phyloP scores from a whole-genome alignment of 1,284 basidiomycete species.

The Xerocomus nothofagi region DNA sequence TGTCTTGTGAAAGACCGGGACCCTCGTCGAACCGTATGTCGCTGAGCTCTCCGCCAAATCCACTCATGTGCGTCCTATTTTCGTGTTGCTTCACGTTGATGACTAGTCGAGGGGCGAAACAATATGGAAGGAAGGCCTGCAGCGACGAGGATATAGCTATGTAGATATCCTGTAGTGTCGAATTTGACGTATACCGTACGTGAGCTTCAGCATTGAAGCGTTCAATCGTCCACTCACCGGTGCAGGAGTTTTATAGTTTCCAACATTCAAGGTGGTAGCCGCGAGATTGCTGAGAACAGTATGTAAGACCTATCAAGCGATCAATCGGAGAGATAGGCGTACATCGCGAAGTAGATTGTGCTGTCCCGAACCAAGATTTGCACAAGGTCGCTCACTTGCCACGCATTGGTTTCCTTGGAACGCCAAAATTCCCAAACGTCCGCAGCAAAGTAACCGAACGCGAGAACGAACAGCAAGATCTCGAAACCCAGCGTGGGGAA shows the following conservation, averaged over 20 bases:
- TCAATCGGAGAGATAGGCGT: neutral
- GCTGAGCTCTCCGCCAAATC: neutral
- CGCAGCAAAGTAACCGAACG: constrained; percentile 7
- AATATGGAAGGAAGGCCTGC: constrained; percentile 20
- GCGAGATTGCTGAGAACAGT: constrained; percentile 1
- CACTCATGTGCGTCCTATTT: constrained; percentile 13
- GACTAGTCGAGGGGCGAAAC: constrained; percentile 21
- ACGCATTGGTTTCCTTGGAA: neutral
- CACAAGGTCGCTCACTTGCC: constrained; percentile 14
- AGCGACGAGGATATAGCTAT: constrained; percentile 14
- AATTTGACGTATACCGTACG: neutral
- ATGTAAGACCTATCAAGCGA: neutral
- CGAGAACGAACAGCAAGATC: constrained; percentile 15
- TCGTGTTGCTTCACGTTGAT: constrained; percentile 16
- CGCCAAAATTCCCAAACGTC: constrained; percentile 5
- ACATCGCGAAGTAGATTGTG: constrained; percentile 23
- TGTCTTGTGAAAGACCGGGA: neutral
- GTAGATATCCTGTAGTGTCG: constrained; percentile 6
- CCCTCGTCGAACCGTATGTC: neutral
- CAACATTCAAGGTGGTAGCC: constrained; percentile 6
- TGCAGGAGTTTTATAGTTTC: neutral
- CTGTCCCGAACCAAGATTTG: constrained; percentile 20
- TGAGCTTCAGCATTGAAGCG: neutral
- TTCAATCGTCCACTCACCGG: constrained; percentile 5
- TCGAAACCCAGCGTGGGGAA: constrained; percentile 16